Evolutionary conservation across 129 eudicot species (phyloP).

Genomic region (Apium graveolens): DNA sequence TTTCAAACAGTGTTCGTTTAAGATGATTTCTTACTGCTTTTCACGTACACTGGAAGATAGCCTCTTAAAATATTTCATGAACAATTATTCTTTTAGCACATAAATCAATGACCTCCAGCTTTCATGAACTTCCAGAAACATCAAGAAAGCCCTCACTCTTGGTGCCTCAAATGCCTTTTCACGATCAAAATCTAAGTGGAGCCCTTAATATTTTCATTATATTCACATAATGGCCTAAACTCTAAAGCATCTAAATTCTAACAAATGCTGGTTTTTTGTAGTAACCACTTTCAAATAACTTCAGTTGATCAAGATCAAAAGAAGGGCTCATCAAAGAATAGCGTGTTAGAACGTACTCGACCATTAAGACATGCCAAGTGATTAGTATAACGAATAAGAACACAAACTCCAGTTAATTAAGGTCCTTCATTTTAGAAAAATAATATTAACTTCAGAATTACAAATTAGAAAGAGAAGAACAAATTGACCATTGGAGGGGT

Average conservation of each 20-base stretch:
- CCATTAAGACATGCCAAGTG: constrained; percentile 88
- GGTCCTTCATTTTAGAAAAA: constrained; percentile 43
- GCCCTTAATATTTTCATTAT: constrained; percentile 57
- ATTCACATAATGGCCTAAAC: constrained; percentile 76
- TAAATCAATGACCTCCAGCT: not conserved
- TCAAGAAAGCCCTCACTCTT: constrained; percentile 30
- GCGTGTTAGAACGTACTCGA: constrained; percentile 57
- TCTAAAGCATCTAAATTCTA: constrained; percentile 59
- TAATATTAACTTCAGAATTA: not conserved
- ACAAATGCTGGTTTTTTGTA: constrained; percentile 49
- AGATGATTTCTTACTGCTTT: not conserved
- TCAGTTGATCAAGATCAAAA: constrained; percentile 46
- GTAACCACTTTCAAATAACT: constrained; percentile 50
- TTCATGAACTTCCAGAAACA: too few relatives aligned
- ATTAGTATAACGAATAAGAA: too few relatives aligned
- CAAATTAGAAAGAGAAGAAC: not conserved
- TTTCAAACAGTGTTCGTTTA: not conserved
- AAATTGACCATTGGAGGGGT: not conserved
- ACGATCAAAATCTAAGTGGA: constrained; percentile 57
- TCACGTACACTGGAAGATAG: not conserved
- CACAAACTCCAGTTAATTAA: constrained; percentile 86
- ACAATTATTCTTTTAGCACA: not conserved
- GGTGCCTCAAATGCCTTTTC: constrained; percentile 21
- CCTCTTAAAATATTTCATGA: not conserved
- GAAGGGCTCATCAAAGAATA: constrained; percentile 41